These are phyloP conservation scores for Chloris gayana DNA, from an alignment of 176 grass and related monocot species.

Conservation along the genomic window DNA sequence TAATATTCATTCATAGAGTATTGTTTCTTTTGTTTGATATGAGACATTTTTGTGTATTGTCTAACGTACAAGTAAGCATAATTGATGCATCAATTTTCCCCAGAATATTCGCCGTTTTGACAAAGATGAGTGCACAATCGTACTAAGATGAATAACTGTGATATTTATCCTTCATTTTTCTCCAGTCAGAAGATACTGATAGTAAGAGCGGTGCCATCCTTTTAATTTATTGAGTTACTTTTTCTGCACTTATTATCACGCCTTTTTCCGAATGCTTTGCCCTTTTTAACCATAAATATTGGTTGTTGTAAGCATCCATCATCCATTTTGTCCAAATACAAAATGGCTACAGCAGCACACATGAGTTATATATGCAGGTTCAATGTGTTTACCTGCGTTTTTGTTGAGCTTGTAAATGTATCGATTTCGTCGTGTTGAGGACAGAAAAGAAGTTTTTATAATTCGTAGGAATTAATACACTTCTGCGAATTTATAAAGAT, in stretches of 20 bases:
- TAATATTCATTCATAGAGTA: not conserved
- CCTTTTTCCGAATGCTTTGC: not conserved
- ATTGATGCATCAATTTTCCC: not conserved
- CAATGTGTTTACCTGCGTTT: too few relatives aligned
- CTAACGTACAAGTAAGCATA: not conserved
- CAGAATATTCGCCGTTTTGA: not conserved
- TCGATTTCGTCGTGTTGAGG: not conserved
- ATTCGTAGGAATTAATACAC: not conserved
- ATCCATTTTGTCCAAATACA: not conserved
- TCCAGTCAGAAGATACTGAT: not conserved
- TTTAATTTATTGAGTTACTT: too few relatives aligned
- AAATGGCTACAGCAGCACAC: not conserved
- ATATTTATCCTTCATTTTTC: not conserved
- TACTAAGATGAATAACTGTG: not conserved
- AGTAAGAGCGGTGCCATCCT: not conserved
- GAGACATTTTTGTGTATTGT: not conserved
- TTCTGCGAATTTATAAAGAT: not conserved
- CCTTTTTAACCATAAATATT: not conserved
- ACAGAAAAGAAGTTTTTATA: not conserved
- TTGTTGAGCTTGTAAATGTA: not conserved
- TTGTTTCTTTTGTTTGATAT: not conserved
- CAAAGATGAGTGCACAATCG: not conserved
- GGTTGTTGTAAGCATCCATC: not conserved
- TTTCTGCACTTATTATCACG: too few relatives aligned
- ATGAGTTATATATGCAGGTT: too few relatives aligned